Base-by-base conservation (phyloP, 768 basidiomycete species). In the Leccinum disarticulatum region DNA sequence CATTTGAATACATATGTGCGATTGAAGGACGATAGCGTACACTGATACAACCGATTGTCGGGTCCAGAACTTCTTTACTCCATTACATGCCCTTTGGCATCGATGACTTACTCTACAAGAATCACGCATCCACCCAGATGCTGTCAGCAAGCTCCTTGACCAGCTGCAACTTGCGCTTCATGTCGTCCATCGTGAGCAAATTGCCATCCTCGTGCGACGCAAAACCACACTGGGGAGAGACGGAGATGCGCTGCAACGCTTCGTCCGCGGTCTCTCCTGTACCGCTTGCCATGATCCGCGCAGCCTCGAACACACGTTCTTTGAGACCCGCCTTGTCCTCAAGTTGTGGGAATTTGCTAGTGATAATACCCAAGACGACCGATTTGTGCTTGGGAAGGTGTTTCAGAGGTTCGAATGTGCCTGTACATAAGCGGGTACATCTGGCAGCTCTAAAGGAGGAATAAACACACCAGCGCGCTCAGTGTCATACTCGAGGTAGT, bases 331-430 rank as follows among this genome's bases (percentile, higher is more conserved):
- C 4, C 38, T 41, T 41, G 17, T 41, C 38, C 38, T 41, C 38
- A 17, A 41, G 17, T 41, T 41, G 17, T 41, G 38, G 38, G 38
- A 41, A 41, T n/a, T 41, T 41, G 13, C 38, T 41, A 41, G 38
- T 41, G 38, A 41, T 41, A 1, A 41, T 41, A 41, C 38, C 38
- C 38, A 41, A 41, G 3, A 41, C 17, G 38, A n/a, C 38, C 17
- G 17, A 41, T 41, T 41, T 41, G 38, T 41, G 17, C 38, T 41
- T 41, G 38, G 38, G 38, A 41, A 41, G 17, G 17, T 41, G 17
- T 41, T n/a, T 41, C 38, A 41, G 17, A 41, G 38, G 38, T n/a
- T 41, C 38, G 4, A 41, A 79, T 76, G 60, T 77, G 72, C 56
- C 38, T 41, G 38, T 9, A 41, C 38, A 41, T n/a, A 17, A 41